A percentile compares a stretch with the other conserved stretches of the same genome.
Conservation (phyloP, 768 basidiomycete genomes). For the Collybia nuda region DNA sequence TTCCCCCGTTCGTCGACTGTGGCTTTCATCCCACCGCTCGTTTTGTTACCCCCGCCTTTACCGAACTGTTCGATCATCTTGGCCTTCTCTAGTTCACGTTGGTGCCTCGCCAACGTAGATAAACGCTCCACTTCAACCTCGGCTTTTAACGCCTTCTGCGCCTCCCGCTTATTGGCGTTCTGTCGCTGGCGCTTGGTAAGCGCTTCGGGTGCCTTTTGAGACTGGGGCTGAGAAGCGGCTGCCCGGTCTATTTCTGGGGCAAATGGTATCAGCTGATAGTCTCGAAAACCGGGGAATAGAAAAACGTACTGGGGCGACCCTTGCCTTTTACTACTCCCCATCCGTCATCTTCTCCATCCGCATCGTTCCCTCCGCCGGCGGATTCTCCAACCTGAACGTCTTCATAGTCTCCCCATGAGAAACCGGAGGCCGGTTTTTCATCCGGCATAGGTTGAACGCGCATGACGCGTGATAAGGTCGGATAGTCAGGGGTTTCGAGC, state of each 20-base stretch:
- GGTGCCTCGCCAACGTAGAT: conserved; percentile 54
- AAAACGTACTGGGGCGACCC: conserved; percentile 37
- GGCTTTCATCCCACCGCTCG: conserved; percentile 63
- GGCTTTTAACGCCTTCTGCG: conserved; percentile 54
- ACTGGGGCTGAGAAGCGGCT: conserved; percentile 2
- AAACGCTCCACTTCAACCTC: conserved; percentile 53
- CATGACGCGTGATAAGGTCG: conserved; percentile 60
- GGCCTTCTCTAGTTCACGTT: conserved; percentile 55
- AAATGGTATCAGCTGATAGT: neutral
- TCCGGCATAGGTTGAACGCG: conserved; percentile 59
- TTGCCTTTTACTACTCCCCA: conserved; percentile 77
- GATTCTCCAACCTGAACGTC: conserved; percentile 46
- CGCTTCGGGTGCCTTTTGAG: conserved; percentile 37
- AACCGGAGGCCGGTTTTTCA: conserved; percentile 61
- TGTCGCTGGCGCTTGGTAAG: conserved; percentile 71
- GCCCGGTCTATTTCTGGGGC: conserved; percentile 13
- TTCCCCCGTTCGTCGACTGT: conserved; percentile 56
- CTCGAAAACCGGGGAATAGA: neutral
- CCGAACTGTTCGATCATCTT: conserved; percentile 45
- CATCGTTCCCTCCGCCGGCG: conserved; percentile 47
- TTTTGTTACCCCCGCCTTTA: conserved; percentile 27
- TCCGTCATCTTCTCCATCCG: conserved; percentile 73
- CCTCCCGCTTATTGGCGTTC: conserved; percentile 60
- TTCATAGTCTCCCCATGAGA: conserved; percentile 79
- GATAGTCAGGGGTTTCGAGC: conserved; percentile 60